Evolutionary conservation across 140 eudicot species (phyloP).

Genomic region (Stevia rebaudiana): DNA sequence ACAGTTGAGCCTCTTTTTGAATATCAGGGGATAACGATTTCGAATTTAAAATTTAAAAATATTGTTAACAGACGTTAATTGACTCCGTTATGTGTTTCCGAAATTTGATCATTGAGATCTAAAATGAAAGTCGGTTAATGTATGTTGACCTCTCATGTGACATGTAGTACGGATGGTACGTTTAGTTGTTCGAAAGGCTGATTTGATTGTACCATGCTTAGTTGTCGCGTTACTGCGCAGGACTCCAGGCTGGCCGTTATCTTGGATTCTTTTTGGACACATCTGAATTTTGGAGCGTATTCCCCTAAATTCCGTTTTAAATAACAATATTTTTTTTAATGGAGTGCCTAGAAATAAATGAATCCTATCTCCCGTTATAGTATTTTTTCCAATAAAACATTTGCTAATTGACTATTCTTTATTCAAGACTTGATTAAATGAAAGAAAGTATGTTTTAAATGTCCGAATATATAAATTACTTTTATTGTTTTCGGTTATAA

Average conservation of each 20-base stretch:
- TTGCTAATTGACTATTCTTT: too few relatives aligned
- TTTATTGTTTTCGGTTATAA: too few relatives aligned
- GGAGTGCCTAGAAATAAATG: too few relatives aligned
- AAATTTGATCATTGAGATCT: too few relatives aligned
- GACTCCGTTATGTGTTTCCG: too few relatives aligned
- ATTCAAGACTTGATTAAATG: too few relatives aligned
- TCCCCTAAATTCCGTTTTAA: background rate
- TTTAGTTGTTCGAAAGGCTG: conserved; percentile 14
- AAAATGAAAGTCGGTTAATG: background rate
- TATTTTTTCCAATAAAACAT: too few relatives aligned
- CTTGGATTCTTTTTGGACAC: conserved; percentile 11
- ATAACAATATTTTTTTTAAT: too few relatives aligned
- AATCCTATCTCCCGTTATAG: too few relatives aligned
- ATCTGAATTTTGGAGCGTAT: background rate
- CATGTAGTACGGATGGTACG: conserved; percentile 22
- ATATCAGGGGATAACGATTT: conserved; percentile 1
- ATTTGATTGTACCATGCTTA: conserved; percentile 21
- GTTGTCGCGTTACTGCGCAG: conserved; percentile 21
- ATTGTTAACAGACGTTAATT: too few relatives aligned
- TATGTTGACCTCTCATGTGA: conserved; percentile 11
- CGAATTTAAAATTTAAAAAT: background rate
- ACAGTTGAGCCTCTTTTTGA: conserved; percentile 17
- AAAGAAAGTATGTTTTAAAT: too few relatives aligned
- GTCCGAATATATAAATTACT: too few relatives aligned
- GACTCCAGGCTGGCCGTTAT: conserved; percentile 23